Conservation (phyloP, 2,329 filamentous ascomycete species). For the Verticillium albo-atrum region DNA sequence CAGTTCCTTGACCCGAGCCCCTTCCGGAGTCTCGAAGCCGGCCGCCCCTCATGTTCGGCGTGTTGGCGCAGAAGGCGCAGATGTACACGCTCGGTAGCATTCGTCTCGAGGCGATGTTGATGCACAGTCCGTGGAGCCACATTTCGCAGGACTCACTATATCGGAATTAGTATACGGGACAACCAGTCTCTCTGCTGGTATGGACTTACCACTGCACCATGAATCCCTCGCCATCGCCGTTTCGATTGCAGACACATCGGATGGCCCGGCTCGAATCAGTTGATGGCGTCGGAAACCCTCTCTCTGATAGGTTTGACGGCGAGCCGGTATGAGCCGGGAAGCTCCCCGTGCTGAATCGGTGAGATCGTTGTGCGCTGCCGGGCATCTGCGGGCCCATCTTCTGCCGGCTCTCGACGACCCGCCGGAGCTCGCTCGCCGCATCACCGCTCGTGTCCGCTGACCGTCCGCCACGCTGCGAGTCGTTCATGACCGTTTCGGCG, state of each 20-base stretch:
- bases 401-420: constrained; percentile 49
- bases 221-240: constrained; percentile 43
- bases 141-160: constrained; percentile 59
- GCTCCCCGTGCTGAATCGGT: not conserved
- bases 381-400: constrained; percentile 27
- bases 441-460: constrained; percentile 39
- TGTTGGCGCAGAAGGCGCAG: constrained; percentile 59
- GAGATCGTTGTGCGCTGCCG: constrained; percentile 15
- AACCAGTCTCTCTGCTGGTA: not conserved
- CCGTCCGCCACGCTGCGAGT: constrained; percentile 20
- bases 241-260: constrained; percentile 53
- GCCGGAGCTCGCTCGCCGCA: constrained; percentile 56
- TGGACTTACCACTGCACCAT: constrained; percentile 59
- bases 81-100: constrained; percentile 59
- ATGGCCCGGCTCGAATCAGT: constrained; percentile 38
- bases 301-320: constrained; percentile 46
- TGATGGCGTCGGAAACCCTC: constrained; percentile 41
- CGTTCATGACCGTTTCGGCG: constrained; percentile 52
- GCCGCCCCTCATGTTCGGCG: constrained; percentile 47
- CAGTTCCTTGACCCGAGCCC: constrained; percentile 19
- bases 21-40: constrained; percentile 40
- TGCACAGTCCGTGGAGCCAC: constrained; percentile 60
- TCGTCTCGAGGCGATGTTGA: constrained; percentile 50
- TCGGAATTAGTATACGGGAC: not conserved
- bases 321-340: constrained; percentile 33